A percentile compares a stretch with the other conserved stretches of the same genome.
Conservation (phyloP, 192 early-diverging fungal genomes). For the Backusella circina region DNA sequence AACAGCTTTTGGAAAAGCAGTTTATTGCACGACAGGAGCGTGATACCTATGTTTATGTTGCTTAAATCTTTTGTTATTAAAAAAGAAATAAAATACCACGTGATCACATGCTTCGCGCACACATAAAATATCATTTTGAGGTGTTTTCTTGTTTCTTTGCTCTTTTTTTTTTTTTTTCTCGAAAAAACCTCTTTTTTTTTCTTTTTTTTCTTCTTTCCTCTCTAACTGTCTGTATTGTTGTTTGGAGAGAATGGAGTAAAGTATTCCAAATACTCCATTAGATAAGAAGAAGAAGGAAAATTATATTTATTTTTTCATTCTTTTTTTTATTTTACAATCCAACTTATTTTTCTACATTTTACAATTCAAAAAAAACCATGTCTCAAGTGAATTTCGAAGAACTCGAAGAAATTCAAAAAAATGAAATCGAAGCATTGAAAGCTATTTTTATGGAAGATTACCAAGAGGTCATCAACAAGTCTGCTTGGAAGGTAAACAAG, state of each 20-base stretch:
- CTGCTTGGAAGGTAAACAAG: slow-evolving; percentile 51
- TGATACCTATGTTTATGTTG: slow-evolving; percentile 68
- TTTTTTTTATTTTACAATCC: slow-evolving; percentile 3
- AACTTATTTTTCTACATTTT: neutral
- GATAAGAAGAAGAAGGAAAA: neutral
- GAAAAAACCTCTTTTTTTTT: neutral
- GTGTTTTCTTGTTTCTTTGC: neutral
- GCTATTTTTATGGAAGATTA: slow-evolving; percentile 65
- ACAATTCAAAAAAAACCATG: neutral
- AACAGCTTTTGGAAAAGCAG: slow-evolving; percentile 82
- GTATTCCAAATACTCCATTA: neutral
- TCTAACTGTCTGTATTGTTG: neutral
- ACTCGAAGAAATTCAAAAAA: slow-evolving; percentile 58
- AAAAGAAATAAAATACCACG: neutral
- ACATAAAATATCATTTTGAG: no score
- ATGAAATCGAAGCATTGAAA: slow-evolving; percentile 68
- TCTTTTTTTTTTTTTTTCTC: neutral
- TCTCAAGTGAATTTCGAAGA: slow-evolving; percentile 39
- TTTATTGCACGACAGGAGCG: slow-evolving; percentile 64
- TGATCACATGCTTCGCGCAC: neutral
- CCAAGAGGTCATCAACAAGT: slow-evolving; percentile 37
- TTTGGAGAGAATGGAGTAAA: slow-evolving; percentile 1
- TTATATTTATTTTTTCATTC: neutral
- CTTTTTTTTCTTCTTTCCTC: no score
- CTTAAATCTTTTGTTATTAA: slow-evolving; percentile 33